These are phyloP conservation scores for Boletellus dicymbophilus DNA, from an alignment of 1,284 basidiomycete genomes.

Conservation along the genomic window DNA sequence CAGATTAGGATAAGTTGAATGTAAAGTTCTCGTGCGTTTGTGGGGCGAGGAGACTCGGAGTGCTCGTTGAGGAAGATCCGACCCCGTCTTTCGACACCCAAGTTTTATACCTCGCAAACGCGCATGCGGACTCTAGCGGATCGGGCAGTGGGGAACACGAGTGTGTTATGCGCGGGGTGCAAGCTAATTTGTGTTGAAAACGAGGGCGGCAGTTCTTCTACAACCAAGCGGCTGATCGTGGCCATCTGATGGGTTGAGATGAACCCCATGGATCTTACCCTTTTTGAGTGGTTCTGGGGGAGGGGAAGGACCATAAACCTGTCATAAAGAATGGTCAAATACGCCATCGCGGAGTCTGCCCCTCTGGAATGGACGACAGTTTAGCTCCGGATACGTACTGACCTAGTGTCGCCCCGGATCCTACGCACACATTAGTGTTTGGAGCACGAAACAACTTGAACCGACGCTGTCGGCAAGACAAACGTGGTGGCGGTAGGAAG, in stretches of 20 bases:
- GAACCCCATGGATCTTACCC: too few relatives aligned
- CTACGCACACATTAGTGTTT: constrained; percentile 1
- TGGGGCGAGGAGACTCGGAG: too few relatives aligned
- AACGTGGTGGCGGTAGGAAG: constrained; percentile 1
- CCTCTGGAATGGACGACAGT: not conserved
- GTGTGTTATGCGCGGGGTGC: constrained; percentile 2
- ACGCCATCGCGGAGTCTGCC: constrained; percentile 25
- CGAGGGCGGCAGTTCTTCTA: not conserved
- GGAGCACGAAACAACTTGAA: too few relatives aligned
- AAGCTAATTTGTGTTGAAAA: not conserved
- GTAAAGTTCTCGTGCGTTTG: not conserved
- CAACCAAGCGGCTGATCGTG: constrained; percentile 17
- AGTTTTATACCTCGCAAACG: constrained; percentile 23
- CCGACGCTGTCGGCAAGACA: too few relatives aligned
- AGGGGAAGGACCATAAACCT: constrained; percentile 19
- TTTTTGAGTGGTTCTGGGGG: not conserved
- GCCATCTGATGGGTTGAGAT: constrained; percentile 18
- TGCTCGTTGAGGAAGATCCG: constrained; percentile 8
- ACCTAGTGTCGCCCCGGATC: constrained; percentile 13
- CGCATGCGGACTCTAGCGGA: constrained; percentile 2
- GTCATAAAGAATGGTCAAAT: constrained; percentile 16
- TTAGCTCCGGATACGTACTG: constrained; percentile 19
- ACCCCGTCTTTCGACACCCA: not conserved
- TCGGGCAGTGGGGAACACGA: constrained; percentile 5
- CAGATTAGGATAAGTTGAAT: constrained; percentile 24